These are phyloP conservation scores for Morella rubra DNA, from an alignment of 306 rosid genomes.

Conservation along the genomic window DNA sequence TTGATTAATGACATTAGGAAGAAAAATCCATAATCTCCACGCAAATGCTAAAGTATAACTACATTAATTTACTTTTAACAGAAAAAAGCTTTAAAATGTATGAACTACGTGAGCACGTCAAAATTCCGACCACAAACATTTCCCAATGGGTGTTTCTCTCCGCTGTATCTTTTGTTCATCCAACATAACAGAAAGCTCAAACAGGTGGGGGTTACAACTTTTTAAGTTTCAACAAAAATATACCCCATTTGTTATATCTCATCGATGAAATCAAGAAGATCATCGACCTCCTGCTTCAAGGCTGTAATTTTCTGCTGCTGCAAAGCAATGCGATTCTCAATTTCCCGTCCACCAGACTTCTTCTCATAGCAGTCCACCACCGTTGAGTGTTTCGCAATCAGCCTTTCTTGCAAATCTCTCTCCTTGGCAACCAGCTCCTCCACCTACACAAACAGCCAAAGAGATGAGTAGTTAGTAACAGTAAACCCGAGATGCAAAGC, in stretches of 20 bases:
- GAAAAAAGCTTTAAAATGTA: too few species aligned
- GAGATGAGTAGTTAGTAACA: conserved; percentile 5
- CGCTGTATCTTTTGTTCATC: not conserved
- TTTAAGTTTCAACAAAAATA: not conserved
- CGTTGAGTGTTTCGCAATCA: conserved; percentile 70
- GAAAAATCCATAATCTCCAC: too few species aligned
- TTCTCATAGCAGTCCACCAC: conserved; percentile 93
- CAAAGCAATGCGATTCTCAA: conserved; percentile 75
- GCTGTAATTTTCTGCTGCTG: conserved; percentile 73
- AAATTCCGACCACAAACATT: conserved; percentile 9
- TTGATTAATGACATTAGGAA: too few species aligned
- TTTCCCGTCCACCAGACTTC: conserved; percentile 84
- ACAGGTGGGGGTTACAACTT: conserved; percentile 3
- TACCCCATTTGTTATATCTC: conserved; percentile 41
- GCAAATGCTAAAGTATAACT: not conserved
- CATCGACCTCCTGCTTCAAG: conserved; percentile 80
- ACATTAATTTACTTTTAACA: not conserved
- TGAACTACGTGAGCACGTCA: conserved; percentile 20
- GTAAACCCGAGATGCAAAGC: not conserved
- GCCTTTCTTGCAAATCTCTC: conserved; percentile 81
- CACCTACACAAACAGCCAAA: conserved; percentile 53
- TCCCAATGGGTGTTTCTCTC: not conserved
- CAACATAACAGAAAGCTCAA: not conserved
- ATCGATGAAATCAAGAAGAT: conserved; percentile 72
- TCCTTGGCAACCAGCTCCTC: conserved; percentile 82